Conservation (phyloP, 805 yeast genomes). For the Zygotorulaspora chibaensis region DNA sequence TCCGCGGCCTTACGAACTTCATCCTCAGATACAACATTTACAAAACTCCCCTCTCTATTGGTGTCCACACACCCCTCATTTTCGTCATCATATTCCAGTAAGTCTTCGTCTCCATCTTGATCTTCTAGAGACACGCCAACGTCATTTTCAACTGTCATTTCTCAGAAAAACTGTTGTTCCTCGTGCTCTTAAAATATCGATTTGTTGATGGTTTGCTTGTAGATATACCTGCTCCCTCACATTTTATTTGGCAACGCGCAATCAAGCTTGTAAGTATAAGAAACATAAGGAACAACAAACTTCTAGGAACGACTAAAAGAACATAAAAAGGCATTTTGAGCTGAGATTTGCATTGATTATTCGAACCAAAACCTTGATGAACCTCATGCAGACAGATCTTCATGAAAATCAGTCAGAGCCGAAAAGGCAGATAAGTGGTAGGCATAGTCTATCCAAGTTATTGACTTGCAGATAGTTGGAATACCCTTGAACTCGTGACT, state of each 20-base stretch:
- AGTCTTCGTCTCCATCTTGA: slow-evolving; percentile 18
- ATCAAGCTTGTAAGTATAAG: too few relatives aligned
- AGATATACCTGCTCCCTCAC: too few relatives aligned
- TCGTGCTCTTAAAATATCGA: too few relatives aligned
- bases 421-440: background rate
- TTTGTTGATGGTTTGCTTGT: too few relatives aligned
- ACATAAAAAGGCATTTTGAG: background rate
- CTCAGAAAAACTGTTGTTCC: background rate
- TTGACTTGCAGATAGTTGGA: background rate
- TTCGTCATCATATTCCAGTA: slow-evolving; percentile 11
- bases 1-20: slow-evolving; percentile 24
- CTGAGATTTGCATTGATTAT: too few relatives aligned
- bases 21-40: slow-evolving; percentile 14
- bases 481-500: slow-evolving; percentile 1
- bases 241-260: too few relatives aligned
- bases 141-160: slow-evolving; percentile 5
- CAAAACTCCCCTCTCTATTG: slow-evolving; percentile 1
- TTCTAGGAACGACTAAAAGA: background rate
- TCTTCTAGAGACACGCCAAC: slow-evolving; percentile 15
- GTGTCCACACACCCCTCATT: slow-evolving; percentile 12
- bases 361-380: too few relatives aligned
- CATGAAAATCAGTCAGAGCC: too few relatives aligned
- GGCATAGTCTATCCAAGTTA: background rate
- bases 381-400: too few relatives aligned
- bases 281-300: too few relatives aligned